Base-by-base conservation (phyloP, 345 rosid species). In the Brassica cretica region DNA sequence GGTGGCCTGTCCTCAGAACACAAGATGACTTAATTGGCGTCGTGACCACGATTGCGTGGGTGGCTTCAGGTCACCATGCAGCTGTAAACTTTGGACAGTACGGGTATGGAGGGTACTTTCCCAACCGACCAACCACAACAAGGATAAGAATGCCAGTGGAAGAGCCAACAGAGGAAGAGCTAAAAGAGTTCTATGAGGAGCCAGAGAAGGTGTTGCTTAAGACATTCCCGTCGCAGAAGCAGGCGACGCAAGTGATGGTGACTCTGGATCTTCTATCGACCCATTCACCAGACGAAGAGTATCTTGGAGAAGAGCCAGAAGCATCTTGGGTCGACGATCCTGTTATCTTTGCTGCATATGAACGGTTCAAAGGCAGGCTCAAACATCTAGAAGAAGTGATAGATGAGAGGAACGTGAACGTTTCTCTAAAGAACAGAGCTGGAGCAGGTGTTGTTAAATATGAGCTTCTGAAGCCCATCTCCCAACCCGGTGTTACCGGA, bases 231-330 rank as follows among this genome's bases (percentile, higher is more conserved):
- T 77, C 84, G 19, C 78, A 81, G 72, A 66, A 37, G 19, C 84
- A 81, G 60, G 84, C 84, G 3, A 81, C 84, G 12, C n/a, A 18
- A 68, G 81, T 77, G 62, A 77, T 81, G 81, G 84, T 72, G 6
- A 77, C 77, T 53, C 63, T 81, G 30, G 81, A 81, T 77, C 74
- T 81, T 67, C 56, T 81, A 25, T 81, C 84, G 21, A 55, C 75
- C 1, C 84, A 81, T 68, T 77, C 84, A 39, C 78, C 81, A 25
- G 84, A 81, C 19, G 84, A 81, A 78, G 84, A 81, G 75, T 81
- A 81, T 41, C 44, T 81, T 0, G 84, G 81, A 5, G 78, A 81
- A 18, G 1, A 15, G 0, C 55, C 71, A 15, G 81, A 81, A 66
- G 12, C 84, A 51, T 37, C 78, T 44, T 81, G 84, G 81, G 41